These are phyloP conservation scores for Penicillium oxalicum DNA, from an alignment of 2,329 filamentous ascomycete genomes.

Conservation along the genomic window DNA sequence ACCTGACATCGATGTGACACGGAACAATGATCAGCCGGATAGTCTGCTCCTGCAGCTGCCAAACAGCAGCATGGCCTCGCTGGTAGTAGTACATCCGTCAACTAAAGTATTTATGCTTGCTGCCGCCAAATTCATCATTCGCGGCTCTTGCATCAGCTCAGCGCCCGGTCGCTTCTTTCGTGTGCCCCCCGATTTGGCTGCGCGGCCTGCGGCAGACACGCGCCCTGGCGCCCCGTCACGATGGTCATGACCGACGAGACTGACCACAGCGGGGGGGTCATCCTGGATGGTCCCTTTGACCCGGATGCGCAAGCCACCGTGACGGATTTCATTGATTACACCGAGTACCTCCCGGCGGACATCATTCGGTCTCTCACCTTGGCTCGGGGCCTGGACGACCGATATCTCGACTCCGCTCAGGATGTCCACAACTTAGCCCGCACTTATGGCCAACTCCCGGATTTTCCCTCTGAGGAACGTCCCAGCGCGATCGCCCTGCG, in stretches of 20 bases:
- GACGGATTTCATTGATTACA: conserved; percentile 63
- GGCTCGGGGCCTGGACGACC: conserved; percentile 48
- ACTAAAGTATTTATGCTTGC: background rate
- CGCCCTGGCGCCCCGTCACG: conserved; percentile 8
- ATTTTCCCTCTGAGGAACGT: conserved; percentile 42
- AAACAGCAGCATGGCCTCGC: background rate
- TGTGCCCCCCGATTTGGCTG: conserved; percentile 6
- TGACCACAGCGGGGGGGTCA: conserved; percentile 39
- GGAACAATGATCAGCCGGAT: conserved; percentile 13
- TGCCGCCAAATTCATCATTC: background rate
- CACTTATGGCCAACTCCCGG: conserved; percentile 46
- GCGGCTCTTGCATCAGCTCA: background rate
- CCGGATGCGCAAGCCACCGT: conserved; percentile 61
- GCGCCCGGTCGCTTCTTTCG: background rate
- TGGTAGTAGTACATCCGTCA: too few species aligned
- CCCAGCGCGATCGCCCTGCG: conserved; percentile 51
- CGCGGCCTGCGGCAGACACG: conserved; percentile 3
- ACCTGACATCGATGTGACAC: background rate
- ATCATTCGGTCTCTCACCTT: conserved; percentile 58
- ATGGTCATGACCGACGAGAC: conserved; percentile 39
- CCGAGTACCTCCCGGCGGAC: conserved; percentile 62
- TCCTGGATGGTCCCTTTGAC: conserved; percentile 49
- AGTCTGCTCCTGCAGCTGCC: conserved; percentile 10
- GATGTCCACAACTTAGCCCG: conserved; percentile 39
- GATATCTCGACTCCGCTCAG: conserved; percentile 39